phyloP scores from a whole-genome alignment of 768 basidiomycete species.

The Podaxis rugospora region DNA sequence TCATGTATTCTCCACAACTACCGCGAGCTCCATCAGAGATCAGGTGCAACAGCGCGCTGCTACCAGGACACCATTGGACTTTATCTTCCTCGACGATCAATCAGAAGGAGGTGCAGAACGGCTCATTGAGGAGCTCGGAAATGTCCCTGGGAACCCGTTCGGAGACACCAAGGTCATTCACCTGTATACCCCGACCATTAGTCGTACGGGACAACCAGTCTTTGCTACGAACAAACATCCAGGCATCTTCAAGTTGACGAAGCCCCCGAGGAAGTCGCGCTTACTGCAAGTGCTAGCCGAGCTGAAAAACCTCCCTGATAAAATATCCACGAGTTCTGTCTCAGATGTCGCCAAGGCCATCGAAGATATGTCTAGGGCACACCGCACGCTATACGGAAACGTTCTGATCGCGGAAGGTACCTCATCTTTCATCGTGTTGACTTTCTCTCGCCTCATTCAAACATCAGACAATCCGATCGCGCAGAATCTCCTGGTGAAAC shows the following conservation, averaged over 20 bases:
- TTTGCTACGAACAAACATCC: conserved; percentile 46
- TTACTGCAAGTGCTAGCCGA: conserved; percentile 59
- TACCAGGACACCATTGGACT: conserved; percentile 43
- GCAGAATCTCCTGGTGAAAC: conserved; percentile 62
- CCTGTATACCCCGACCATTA: conserved; percentile 68
- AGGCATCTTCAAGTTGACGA: conserved; percentile 64
- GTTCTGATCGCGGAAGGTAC: conserved; percentile 71
- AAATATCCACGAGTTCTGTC: conserved; percentile 31
- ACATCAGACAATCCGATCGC: conserved; percentile 64
- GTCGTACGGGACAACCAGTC: conserved; percentile 45
- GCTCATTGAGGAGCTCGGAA: conserved; percentile 45
- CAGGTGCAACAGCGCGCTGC: conserved; percentile 27
- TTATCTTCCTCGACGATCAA: conserved; percentile 65
- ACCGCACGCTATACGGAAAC: conserved; percentile 58
- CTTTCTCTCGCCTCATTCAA: background rate
- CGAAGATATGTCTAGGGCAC: conserved; percentile 42
- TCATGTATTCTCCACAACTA: conserved; percentile 38
- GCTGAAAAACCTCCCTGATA: conserved; percentile 49
- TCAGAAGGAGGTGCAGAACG: conserved; percentile 55
- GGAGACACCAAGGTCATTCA: conserved; percentile 63
- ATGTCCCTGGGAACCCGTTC: conserved; percentile 31
- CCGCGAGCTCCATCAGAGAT: conserved; percentile 31
- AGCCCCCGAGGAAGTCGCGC: conserved; percentile 59
- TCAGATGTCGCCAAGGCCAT: conserved; percentile 36
- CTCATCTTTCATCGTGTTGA: conserved; percentile 1